Evolutionary conservation across 129 eudicot species (phyloP).

Genomic region (Flaveria sonorensis): DNA sequence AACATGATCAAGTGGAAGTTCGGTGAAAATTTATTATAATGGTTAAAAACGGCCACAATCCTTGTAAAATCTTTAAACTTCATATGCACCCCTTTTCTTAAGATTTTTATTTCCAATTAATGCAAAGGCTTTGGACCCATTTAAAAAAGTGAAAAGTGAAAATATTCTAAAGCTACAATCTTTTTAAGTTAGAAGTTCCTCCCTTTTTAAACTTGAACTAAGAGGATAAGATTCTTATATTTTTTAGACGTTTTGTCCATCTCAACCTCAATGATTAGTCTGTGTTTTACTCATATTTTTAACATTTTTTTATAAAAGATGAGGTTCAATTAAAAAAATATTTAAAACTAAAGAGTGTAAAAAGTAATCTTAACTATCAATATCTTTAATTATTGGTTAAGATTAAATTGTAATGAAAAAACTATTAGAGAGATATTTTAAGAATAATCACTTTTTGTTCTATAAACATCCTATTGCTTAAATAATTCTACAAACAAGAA

Average conservation of each 20-base stretch:
- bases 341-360: too few species aligned
- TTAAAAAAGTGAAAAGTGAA: slow-evolving; percentile 16
- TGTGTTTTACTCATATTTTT: neutral
- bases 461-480: neutral
- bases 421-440: too few species aligned
- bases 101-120: slow-evolving; percentile 23
- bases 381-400: too few species aligned
- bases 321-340: too few species aligned
- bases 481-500: neutral
- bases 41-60: slow-evolving; percentile 12
- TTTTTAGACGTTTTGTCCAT: slow-evolving; percentile 1
- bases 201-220: slow-evolving; percentile 18
- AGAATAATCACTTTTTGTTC: too few species aligned
- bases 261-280: neutral
- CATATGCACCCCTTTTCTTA: slow-evolving; percentile 24
- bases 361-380: too few species aligned
- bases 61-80: slow-evolving; percentile 23
- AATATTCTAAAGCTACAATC: slow-evolving; percentile 20
- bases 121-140: slow-evolving; percentile 25
- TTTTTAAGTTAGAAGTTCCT: slow-evolving; percentile 6
- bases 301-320: neutral
- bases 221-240: slow-evolving; percentile 28
- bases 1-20: too few species aligned
- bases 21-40: neutral
- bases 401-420: too few species aligned